These are phyloP conservation scores for Cicer yamashitae DNA, from an alignment of 306 rosid species.

Conservation along the genomic window DNA sequence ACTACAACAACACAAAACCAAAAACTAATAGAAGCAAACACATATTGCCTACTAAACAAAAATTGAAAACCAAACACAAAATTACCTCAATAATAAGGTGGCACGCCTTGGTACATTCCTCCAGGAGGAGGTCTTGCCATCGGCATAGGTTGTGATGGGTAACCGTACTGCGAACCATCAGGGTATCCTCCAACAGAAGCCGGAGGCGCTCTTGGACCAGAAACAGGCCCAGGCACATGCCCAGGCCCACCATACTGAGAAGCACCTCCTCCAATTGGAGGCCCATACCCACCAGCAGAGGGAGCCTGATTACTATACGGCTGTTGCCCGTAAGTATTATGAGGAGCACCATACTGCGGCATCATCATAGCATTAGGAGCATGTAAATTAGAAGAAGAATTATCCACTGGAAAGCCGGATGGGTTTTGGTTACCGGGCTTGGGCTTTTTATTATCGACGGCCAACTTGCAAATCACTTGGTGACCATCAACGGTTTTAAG, in stretches of 20 bases:
- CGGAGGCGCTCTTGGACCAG: constrained; percentile 62
- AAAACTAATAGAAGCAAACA: constrained; percentile 6
- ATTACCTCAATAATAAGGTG: constrained; percentile 94
- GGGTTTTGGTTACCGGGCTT: constrained; percentile 47
- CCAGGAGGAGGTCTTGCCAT: constrained; percentile 78
- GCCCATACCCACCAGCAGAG: constrained; percentile 65
- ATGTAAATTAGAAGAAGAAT: not conserved
- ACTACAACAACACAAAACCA: constrained; percentile 29
- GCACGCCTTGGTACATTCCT: constrained; percentile 86
- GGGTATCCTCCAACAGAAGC: constrained; percentile 57
- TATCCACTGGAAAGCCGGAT: constrained; percentile 15
- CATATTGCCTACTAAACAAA: not conserved
- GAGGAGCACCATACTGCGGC: constrained; percentile 39
- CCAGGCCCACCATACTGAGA: constrained; percentile 58
- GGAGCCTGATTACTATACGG: constrained; percentile 54
- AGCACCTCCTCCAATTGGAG: constrained; percentile 52
- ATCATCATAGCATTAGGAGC: constrained; percentile 16
- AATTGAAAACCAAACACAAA: constrained; percentile 16
- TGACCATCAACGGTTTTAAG: constrained; percentile 73
- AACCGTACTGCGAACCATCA: constrained; percentile 78
- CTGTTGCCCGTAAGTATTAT: constrained; percentile 57
- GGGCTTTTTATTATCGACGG: constrained; percentile 60
- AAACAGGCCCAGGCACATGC: constrained; percentile 47
- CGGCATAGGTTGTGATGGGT: constrained; percentile 57
- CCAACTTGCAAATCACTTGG: constrained; percentile 77